phyloP scores from a whole-genome alignment of 352 stramenopile genomes.

The Phytophthora pluvialis region DNA sequence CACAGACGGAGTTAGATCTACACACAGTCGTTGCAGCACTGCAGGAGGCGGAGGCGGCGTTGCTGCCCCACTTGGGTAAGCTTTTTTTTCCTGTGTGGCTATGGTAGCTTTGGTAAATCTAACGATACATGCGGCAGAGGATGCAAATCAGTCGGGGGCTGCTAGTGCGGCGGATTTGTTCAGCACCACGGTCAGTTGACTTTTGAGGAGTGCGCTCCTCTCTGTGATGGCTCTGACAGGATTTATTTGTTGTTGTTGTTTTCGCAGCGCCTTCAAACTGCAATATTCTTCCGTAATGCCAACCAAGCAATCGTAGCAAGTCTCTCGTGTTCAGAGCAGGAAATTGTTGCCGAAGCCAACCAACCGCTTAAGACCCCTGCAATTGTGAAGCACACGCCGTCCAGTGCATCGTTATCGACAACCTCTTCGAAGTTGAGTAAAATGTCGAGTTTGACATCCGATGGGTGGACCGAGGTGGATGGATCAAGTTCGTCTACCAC shows the following conservation, averaged over 20 bases:
- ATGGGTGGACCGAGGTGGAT: conserved; percentile 51
- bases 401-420: conserved; percentile 11
- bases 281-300: conserved; percentile 77
- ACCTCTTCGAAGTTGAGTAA: conserved; percentile 33
- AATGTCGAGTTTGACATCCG: conserved; percentile 40
- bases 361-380: conserved; percentile 24
- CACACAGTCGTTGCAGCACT: conserved; percentile 48
- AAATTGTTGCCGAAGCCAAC: conserved; percentile 59
- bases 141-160: conserved; percentile 38
- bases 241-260: conserved; percentile 1
- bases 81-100: conserved; percentile 3
- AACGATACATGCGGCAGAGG: conserved; percentile 36
- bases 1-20: conserved; percentile 46
- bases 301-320: conserved; percentile 60
- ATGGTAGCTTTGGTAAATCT: neutral
- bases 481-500: conserved; percentile 38
- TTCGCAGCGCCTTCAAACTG: conserved; percentile 65
- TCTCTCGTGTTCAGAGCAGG: conserved; percentile 53
- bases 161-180: conserved; percentile 60
- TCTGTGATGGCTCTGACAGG: neutral
- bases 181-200: conserved; percentile 57
- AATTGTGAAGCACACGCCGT: conserved; percentile 13
- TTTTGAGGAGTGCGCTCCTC: neutral
- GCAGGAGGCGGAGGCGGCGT: conserved; percentile 39
- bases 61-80: conserved; percentile 53